Evolutionary conservation across 2,329 filamentous ascomycete species (phyloP).

Genomic region (Fusarium graminum): DNA sequence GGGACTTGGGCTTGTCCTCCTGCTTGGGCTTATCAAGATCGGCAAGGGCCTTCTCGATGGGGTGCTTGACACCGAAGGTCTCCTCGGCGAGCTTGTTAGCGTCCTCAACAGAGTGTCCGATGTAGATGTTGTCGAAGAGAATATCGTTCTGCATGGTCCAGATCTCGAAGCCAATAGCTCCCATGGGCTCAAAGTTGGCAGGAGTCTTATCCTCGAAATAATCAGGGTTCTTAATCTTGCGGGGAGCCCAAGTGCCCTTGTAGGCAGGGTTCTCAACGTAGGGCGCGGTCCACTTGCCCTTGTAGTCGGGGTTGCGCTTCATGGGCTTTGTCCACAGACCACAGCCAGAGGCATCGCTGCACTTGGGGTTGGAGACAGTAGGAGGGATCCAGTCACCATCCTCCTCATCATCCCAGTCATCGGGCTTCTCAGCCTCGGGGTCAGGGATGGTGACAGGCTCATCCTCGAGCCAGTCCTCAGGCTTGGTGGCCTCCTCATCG

Average conservation of each 20-base stretch:
- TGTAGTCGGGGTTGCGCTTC: conserved; percentile 96
- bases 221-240: conserved; percentile 96
- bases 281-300: conserved; percentile 97
- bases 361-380: conserved; percentile 95
- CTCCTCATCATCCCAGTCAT: conserved; percentile 99
- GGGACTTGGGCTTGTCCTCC: conserved; percentile 73
- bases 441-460: conserved; percentile 87
- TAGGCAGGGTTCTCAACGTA: conserved; percentile 97
- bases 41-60: conserved; percentile 83
- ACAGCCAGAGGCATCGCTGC: conserved; percentile 91
- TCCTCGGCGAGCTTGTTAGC: conserved; percentile 89
- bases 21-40: conserved; percentile 83
- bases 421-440: conserved; percentile 95
- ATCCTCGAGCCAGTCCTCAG: conserved; percentile 95
- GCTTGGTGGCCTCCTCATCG: conserved; percentile 90
- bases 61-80: conserved; percentile 90
- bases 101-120: conserved; percentile 95
- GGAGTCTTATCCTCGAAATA: conserved; percentile 98
- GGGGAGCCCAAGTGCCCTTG: conserved; percentile 94
- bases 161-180: conserved; percentile 98
- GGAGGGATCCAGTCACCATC: conserved; percentile 97
- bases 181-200: conserved; percentile 97
- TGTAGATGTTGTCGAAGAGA: conserved; percentile 99
- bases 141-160: conserved; percentile 99
- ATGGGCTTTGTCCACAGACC: conserved; percentile 91